Evolutionary conservation across 768 basidiomycete species (phyloP).

Genomic region (Amyloporia xantha): DNA sequence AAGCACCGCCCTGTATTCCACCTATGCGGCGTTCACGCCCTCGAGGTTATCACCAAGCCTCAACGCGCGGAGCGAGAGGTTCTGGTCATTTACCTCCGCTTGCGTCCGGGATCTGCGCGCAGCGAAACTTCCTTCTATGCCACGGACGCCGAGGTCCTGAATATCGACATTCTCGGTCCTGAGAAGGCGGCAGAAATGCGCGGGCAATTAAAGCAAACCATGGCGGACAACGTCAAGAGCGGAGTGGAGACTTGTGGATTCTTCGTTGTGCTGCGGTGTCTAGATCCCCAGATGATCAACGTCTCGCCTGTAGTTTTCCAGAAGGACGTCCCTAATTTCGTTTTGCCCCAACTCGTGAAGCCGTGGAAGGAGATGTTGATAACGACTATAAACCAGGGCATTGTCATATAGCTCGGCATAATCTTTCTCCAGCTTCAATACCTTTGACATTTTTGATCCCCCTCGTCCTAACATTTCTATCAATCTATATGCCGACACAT

Average conservation of each 20-base stretch:
- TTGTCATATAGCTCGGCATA: conserved; percentile 1
- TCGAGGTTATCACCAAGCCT: neutral
- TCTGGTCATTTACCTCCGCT: neutral
- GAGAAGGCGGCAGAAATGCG: neutral
- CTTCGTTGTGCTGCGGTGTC: neutral
- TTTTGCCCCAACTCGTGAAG: neutral
- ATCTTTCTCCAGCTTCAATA: too few species aligned
- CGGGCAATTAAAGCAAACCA: neutral
- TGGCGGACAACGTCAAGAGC: neutral
- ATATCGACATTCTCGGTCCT: neutral
- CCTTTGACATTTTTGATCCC: too few species aligned
- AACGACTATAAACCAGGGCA: neutral
- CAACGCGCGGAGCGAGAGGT: neutral
- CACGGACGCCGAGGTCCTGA: neutral
- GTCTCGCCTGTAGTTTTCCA: neutral
- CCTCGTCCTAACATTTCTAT: too few species aligned
- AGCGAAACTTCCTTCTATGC: neutral
- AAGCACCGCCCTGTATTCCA: neutral
- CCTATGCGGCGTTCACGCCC: neutral
- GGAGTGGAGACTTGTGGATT: neutral
- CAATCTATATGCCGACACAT: too few species aligned
- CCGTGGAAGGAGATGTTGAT: conserved; percentile 1
- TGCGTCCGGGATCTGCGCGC: neutral
- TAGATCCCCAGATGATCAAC: neutral
- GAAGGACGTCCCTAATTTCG: neutral